Conservation (phyloP, 345 rosid species). For the Odontarrhena argentea region DNA sequence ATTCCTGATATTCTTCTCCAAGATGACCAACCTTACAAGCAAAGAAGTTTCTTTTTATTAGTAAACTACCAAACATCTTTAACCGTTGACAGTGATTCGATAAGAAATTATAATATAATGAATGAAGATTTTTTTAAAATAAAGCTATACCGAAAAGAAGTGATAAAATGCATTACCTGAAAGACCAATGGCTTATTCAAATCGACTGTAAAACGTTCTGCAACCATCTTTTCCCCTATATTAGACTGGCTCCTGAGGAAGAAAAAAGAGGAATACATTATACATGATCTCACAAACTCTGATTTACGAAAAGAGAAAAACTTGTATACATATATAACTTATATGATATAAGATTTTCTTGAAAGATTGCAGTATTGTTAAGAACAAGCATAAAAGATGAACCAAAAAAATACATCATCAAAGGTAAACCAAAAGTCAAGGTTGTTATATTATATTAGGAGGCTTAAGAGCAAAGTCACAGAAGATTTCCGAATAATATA, state of each 20-base stretch:
- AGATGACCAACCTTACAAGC: constrained; percentile 90
- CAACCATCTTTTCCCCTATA: constrained; percentile 66
- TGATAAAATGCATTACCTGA: constrained; percentile 57
- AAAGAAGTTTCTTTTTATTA: background rate
- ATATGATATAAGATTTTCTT: background rate
- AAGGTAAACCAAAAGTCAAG: constrained; percentile 9
- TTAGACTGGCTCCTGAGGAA: background rate
- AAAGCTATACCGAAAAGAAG: background rate
- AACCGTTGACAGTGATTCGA: background rate
- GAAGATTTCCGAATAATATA: background rate
- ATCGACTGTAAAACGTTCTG: constrained; percentile 73
- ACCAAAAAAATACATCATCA: background rate
- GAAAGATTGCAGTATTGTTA: background rate
- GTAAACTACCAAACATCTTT: background rate
- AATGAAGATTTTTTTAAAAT: constrained; percentile 4
- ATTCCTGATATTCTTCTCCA: constrained; percentile 89
- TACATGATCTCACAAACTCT: background rate
- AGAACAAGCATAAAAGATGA: background rate
- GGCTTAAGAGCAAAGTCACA: background rate
- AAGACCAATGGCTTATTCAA: constrained; percentile 85
- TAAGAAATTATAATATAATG: background rate
- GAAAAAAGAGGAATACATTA: background rate
- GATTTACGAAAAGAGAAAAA: background rate
- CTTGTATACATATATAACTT: background rate
- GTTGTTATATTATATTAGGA: background rate